Conservation (phyloP, 176 grass and related monocot genomes). For the Hordeum marinum region DNA sequence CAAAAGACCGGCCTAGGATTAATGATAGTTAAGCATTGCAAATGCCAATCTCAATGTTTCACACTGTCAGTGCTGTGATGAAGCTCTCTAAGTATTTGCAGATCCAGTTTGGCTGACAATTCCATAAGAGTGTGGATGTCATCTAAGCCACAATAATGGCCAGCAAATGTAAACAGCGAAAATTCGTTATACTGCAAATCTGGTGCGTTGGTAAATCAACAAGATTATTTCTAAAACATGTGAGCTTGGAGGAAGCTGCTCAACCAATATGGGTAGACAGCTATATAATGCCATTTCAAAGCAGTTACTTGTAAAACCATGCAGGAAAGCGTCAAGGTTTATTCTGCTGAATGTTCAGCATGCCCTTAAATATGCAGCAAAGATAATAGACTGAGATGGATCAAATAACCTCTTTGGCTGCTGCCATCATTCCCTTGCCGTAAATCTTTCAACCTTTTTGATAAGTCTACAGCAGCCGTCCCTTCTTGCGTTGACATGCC, state of each 20-base stretch:
- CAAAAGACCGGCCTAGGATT: not conserved
- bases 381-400: not conserved
- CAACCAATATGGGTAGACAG: not conserved
- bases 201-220: not conserved
- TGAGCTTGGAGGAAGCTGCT: not conserved
- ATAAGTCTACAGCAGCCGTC: slow-evolving; percentile 83
- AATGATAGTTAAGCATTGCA: not conserved
- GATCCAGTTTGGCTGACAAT: not conserved
- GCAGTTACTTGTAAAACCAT: not conserved
- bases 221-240: not conserved
- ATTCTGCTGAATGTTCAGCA: not conserved
- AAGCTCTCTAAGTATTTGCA: not conserved
- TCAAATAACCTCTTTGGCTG: slow-evolving; percentile 78
- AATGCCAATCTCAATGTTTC: not conserved
- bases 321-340: not conserved
- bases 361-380: not conserved
- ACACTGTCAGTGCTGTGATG: not conserved
- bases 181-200: not conserved
- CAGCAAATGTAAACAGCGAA: not conserved
- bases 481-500: slow-evolving; percentile 48
- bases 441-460: slow-evolving; percentile 73
- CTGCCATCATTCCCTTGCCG: slow-evolving; percentile 72
- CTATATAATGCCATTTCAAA: not conserved
- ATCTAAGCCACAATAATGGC: not conserved
- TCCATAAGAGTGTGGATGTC: no score